These are phyloP conservation scores for Carex kokanica DNA, from an alignment of 176 grass and related monocot genomes.

Conservation along the genomic window DNA sequence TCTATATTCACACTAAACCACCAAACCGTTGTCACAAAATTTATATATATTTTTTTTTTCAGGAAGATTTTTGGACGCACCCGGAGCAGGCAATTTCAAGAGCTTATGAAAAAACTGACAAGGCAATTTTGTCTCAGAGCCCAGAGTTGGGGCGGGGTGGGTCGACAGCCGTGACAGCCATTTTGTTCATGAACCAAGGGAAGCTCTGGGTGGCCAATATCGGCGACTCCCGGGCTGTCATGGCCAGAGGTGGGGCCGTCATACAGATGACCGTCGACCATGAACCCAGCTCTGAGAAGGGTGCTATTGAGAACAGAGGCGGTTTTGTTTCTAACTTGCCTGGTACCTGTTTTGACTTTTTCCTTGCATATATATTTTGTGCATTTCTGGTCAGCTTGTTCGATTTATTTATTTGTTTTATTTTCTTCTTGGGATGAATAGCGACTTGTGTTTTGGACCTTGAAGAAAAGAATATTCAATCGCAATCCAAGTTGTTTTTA, in stretches of 20 bases:
- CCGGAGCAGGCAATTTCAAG: conserved; percentile 36
- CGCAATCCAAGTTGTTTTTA: not conserved
- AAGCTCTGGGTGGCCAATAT: conserved; percentile 43
- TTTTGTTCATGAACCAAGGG: conserved; percentile 29
- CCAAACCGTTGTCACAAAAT: not conserved
- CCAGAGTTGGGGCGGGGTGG: conserved; percentile 41
- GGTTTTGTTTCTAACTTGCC: conserved; percentile 40
- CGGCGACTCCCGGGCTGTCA: conserved; percentile 38
- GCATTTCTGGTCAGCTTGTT: not conserved
- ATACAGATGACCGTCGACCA: conserved; percentile 37
- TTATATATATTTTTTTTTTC: not conserved
- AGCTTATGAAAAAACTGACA: conserved; percentile 49
- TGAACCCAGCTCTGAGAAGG: conserved; percentile 35
- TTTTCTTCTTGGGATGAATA: not conserved
- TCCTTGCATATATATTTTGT: conserved; percentile 11
- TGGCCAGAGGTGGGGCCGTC: conserved; percentile 13
- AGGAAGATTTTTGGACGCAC: conserved; percentile 52
- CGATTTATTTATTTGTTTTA: conserved; percentile 3
- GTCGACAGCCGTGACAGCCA: conserved; percentile 42
- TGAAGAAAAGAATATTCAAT: conserved; percentile 5
- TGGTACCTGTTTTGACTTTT: conserved; percentile 25
- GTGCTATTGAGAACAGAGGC: conserved; percentile 33
- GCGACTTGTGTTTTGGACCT: not conserved
- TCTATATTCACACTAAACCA: too few species aligned
- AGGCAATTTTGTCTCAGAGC: conserved; percentile 39